Base-by-base conservation (phyloP, 306 rosid genomes). In the Corylus avellana region DNA sequence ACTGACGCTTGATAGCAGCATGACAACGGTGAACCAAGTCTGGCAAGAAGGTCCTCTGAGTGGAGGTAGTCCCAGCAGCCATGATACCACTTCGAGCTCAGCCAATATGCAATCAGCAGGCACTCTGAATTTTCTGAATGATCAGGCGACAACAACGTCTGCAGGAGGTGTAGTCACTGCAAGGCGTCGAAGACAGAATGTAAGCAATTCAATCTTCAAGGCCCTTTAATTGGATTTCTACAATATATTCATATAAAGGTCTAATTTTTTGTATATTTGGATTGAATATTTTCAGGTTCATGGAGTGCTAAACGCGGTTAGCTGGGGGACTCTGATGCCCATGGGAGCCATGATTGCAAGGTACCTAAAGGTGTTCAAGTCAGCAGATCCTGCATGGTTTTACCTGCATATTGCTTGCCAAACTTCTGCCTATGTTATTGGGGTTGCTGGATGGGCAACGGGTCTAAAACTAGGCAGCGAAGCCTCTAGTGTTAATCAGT, bases 361-460 rank as follows among this genome's bases (percentile, higher is more conserved):
- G 22, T 22, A 22, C 77, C 68, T 94, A 92, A 94, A 70, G 90
- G 91, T 88, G 75, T 90, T 92, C 86, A 86, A 88, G 67, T 87
- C 93, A 25, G 98, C 97, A 72, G 97, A 95, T 81, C 99, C 99
- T 32, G 99, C 98, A 0, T 95, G 99, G 99, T 93, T 95, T 84
- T 95, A 95, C 81, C 93, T 95, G 77, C 99, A 95, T 68, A 89
- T 91, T 11, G 83, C 92, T 27, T 93, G 98, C 84, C 99, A 95
- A 79, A 80, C 94, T 70, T 84, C 98, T 67, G 98, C 99, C 4
- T 93, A 95, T 57, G 81, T 87, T 18, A 42, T 95, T 59, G 99
- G 99, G 37, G 99, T 95, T 77, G 96, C 96, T 71, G 98, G 99
- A 20, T 95, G 96, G 97, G 98, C 90, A 20, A 95, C 99, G 14